Evolutionary conservation across 805 yeast species (phyloP).

Genomic region (Starmerella lactis-condensi): DNA sequence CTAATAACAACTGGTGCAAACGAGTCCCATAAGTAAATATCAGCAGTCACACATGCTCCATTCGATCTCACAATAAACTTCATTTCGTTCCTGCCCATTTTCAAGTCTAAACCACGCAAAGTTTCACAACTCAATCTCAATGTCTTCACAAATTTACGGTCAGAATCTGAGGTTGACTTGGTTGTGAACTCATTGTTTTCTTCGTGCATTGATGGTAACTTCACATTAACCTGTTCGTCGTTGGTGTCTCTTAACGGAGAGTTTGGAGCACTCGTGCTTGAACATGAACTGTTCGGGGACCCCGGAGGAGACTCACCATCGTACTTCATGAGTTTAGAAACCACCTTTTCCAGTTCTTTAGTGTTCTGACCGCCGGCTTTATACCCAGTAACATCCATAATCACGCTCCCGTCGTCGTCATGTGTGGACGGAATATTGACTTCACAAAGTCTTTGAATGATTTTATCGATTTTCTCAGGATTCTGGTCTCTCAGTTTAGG

Average conservation of each 20-base stretch:
- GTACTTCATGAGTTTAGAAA: slow-evolving; percentile 19
- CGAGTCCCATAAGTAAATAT: slow-evolving; percentile 67
- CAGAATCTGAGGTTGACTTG: background rate
- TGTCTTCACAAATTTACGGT: slow-evolving; percentile 41
- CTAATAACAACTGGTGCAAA: slow-evolving; percentile 82
- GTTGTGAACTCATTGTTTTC: background rate
- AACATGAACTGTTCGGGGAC: too few relatives aligned
- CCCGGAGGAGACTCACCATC: slow-evolving; percentile 11
- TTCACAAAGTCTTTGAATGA: slow-evolving; percentile 20
- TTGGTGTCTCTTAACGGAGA: slow-evolving; percentile 1
- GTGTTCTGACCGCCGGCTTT: slow-evolving; percentile 46
- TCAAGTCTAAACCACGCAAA: slow-evolving; percentile 49
- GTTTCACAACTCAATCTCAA: slow-evolving; percentile 83
- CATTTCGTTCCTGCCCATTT: slow-evolving; percentile 61
- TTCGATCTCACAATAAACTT: slow-evolving; percentile 70
- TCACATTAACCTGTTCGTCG: background rate
- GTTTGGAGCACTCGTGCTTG: slow-evolving; percentile 2
- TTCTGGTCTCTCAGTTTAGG: slow-evolving; percentile 12
- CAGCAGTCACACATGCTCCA: slow-evolving; percentile 53
- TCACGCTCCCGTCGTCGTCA: slow-evolving; percentile 74
- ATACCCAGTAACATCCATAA: slow-evolving; percentile 89
- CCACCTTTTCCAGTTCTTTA: slow-evolving; percentile 55
- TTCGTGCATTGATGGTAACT: background rate
- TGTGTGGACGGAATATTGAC: slow-evolving; percentile 74
- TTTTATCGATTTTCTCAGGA: slow-evolving; percentile 15